A percentile compares a stretch with the other conserved stretches of the same genome.
phyloP scores from a whole-genome alignment of 1,284 basidiomycete genomes.

The Fistulinella staudtii region DNA sequence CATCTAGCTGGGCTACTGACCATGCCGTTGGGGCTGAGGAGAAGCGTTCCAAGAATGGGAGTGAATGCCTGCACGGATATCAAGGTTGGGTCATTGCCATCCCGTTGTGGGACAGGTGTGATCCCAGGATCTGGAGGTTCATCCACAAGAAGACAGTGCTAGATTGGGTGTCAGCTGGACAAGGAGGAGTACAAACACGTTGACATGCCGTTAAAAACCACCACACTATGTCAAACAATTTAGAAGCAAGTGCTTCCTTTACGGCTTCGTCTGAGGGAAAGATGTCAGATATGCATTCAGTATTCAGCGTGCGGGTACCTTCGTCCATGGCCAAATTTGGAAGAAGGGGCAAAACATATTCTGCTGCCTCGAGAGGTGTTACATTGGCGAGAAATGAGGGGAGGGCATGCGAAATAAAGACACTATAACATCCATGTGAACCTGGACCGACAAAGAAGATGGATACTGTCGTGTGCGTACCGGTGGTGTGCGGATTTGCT shows the following conservation, averaged over 20 bases:
- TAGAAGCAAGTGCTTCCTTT: conserved; percentile 84
- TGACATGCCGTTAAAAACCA: conserved; percentile 75
- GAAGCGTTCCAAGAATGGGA: conserved; percentile 83
- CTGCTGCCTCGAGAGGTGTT: conserved; percentile 84
- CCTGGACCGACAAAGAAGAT: conserved; percentile 6
- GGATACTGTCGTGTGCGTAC: conserved; percentile 32
- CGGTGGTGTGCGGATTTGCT: conserved; percentile 81
- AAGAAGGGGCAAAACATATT: conserved; percentile 91
- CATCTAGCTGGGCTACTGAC: conserved; percentile 74
- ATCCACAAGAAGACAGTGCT: conserved; percentile 60
- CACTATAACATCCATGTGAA: conserved; percentile 33
- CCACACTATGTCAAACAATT: conserved; percentile 86
- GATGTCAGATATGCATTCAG: conserved; percentile 9
- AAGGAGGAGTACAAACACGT: conserved; percentile 25
- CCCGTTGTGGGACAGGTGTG: conserved; percentile 8
- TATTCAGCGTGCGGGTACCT: conserved; percentile 43
- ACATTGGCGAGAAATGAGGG: conserved; percentile 73
- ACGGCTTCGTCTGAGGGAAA: conserved; percentile 73
- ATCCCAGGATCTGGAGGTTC: conserved; percentile 32
- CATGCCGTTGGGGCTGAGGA: conserved; percentile 75
- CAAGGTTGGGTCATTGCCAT: conserved; percentile 36
- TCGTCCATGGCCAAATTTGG: conserved; percentile 86
- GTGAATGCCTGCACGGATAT: conserved; percentile 88
- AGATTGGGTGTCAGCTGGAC: conserved; percentile 5
- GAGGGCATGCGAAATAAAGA: conserved; percentile 81